Percentiles rank a stretch among this genome's conserved stretches.
Conservation (phyloP, 306 rosid species). For the Castanea mollissima region DNA sequence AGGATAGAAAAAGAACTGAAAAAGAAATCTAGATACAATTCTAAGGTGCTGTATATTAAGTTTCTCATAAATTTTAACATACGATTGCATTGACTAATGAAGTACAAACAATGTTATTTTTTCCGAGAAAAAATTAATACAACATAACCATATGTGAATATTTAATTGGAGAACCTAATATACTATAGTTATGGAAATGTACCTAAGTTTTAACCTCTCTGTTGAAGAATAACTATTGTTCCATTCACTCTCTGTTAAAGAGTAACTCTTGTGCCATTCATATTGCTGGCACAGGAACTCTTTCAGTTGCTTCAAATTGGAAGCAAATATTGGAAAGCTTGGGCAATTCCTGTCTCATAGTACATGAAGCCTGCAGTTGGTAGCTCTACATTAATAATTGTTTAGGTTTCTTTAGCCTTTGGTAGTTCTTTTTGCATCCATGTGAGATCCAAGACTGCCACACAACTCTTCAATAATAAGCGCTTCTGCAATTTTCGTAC, state of each 20-base stretch:
- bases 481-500: slow-evolving; percentile 69
- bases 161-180: too few relatives aligned
- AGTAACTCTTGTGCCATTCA: slow-evolving; percentile 49
- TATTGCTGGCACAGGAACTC: slow-evolving; percentile 60
- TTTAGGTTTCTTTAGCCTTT: slow-evolving; percentile 64
- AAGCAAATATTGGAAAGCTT: slow-evolving; percentile 95
- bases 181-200: too few relatives aligned
- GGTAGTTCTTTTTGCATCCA: slow-evolving; percentile 69
- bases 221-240: slow-evolving; percentile 24
- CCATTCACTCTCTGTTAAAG: slow-evolving; percentile 33
- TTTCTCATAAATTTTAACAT: too few relatives aligned
- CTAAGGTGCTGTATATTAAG: too few relatives aligned
- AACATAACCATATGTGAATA: too few relatives aligned
- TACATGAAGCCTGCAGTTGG: slow-evolving; percentile 50
- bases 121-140: too few relatives aligned
- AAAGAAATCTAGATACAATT: too few relatives aligned
- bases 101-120: too few relatives aligned
- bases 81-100: too few relatives aligned
- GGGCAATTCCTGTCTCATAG: slow-evolving; percentile 74
- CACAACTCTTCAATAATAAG: slow-evolving; percentile 75
- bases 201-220: too few relatives aligned
- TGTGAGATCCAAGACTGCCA: slow-evolving; percentile 63
- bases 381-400: slow-evolving; percentile 41
- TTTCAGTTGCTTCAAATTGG: slow-evolving; percentile 81
- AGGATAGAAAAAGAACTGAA: too few relatives aligned